A percentile compares a stretch with the other conserved stretches of the same genome.
These are phyloP conservation scores for Malus fusca DNA, from an alignment of 306 rosid genomes.

Conservation along the genomic window DNA sequence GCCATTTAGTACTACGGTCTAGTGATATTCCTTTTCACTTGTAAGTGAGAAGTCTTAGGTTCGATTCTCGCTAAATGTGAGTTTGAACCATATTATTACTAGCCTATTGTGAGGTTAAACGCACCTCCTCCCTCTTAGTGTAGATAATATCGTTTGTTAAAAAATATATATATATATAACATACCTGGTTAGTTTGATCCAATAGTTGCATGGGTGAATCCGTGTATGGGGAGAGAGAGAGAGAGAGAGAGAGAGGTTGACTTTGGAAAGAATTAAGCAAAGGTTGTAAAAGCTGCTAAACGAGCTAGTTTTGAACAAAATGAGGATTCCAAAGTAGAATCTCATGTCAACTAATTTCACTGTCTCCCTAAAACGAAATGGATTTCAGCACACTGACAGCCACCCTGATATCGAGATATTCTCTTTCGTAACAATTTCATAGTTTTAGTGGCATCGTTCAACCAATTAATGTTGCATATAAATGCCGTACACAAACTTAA, in stretches of 20 bases:
- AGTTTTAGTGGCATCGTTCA: too few relatives aligned
- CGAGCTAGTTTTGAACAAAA: not conserved
- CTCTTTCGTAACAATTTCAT: too few relatives aligned
- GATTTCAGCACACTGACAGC: not conserved
- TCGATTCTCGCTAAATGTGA: too few relatives aligned
- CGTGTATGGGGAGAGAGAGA: not conserved
- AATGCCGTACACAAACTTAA: not conserved
- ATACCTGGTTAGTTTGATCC: not conserved
- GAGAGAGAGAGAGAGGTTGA: not conserved
- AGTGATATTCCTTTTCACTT: too few relatives aligned
- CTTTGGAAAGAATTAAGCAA: not conserved
- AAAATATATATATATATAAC: too few relatives aligned
- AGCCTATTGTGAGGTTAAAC: too few relatives aligned
- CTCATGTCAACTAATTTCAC: slow-evolving; percentile 1
- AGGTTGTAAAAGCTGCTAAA: slow-evolving; percentile 16
- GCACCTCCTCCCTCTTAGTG: too few relatives aligned
- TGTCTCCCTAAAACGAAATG: not conserved
- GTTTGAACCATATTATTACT: too few relatives aligned
- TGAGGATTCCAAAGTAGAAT: not conserved
- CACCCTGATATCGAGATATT: not conserved
- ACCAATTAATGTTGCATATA: not conserved
- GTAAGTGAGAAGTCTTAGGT: too few relatives aligned
- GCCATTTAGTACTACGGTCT: too few relatives aligned
- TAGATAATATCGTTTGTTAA: too few relatives aligned
- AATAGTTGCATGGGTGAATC: not conserved